These are phyloP conservation scores for Neoscytalidium dimidiatum DNA, from an alignment of 2,329 filamentous ascomycete species.

Conservation along the genomic window DNA sequence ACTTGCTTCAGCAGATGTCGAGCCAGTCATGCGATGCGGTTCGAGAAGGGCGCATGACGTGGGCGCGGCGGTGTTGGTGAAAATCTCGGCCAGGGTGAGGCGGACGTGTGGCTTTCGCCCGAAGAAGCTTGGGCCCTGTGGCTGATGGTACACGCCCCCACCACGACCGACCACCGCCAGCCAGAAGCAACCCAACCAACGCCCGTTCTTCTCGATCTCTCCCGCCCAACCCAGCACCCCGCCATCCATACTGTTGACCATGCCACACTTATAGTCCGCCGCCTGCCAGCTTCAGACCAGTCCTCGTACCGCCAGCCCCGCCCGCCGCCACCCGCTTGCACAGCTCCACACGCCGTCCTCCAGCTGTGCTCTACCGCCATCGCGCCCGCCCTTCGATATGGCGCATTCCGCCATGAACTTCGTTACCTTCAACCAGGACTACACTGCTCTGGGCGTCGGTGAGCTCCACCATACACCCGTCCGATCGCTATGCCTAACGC, in stretches of 20 bases:
- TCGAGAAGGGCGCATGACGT: neutral
- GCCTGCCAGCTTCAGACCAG: neutral
- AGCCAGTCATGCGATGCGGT: neutral
- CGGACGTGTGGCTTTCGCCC: neutral
- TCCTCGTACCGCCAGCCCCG: neutral
- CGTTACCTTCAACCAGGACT: conserved; percentile 98
- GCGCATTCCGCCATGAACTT: conserved; percentile 73
- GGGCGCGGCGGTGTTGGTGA: neutral
- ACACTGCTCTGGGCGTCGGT: conserved; percentile 95
- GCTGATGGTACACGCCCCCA: neutral
- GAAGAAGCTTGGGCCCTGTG: neutral
- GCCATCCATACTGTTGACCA: neutral
- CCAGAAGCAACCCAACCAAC: neutral
- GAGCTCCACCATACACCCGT: conserved; percentile 38
- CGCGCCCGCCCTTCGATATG: conserved; percentile 55
- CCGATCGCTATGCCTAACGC: conserved; percentile 21
- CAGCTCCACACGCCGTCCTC: neutral
- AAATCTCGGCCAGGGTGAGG: conserved; percentile 5
- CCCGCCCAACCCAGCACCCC: neutral
- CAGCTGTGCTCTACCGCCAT: neutral
- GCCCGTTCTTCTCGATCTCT: neutral
- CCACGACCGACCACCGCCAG: conserved; percentile 2
- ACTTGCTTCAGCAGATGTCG: neutral
- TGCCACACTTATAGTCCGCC: conserved; percentile 9
- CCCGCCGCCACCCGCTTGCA: neutral